Percentiles rank a stretch among this genome's conserved stretches.
Conservation (phyloP, 1,284 basidiomycete species). For the Microbotryomycetes sp. region DNA sequence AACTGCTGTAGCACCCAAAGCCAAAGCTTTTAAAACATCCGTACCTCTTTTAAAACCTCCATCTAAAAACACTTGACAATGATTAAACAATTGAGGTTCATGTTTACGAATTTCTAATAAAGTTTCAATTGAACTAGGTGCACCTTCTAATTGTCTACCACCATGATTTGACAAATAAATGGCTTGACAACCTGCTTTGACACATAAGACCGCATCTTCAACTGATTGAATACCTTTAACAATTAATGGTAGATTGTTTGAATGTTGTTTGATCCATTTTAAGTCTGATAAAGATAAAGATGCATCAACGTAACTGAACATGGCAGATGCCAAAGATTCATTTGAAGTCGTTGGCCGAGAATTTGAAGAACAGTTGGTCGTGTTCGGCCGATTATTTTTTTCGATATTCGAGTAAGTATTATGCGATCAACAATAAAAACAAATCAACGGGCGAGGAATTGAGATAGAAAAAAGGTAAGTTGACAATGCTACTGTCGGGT, state of each 20-base stretch:
- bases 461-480: no score
- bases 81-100: slow-evolving; percentile 65
- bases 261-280: slow-evolving; percentile 44
- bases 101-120: slow-evolving; percentile 53
- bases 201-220: slow-evolving; percentile 62
- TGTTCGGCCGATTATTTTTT: neutral
- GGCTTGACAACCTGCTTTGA: slow-evolving; percentile 47
- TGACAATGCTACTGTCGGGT: neutral
- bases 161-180: slow-evolving; percentile 46
- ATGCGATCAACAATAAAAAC: neutral
- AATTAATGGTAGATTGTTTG: slow-evolving; percentile 45
- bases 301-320: slow-evolving; percentile 33
- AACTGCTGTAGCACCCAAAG: slow-evolving; percentile 81
- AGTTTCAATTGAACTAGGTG: slow-evolving; percentile 31
- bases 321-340: slow-evolving; percentile 16
- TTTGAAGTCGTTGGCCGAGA: neutral
- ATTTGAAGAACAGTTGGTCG: neutral
- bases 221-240: slow-evolving; percentile 50
- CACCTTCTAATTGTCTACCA: slow-evolving; percentile 39
- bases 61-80: slow-evolving; percentile 74
- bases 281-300: slow-evolving; percentile 45
- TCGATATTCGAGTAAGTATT: no score
- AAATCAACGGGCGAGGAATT: neutral
- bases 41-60: slow-evolving; percentile 80
- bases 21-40: slow-evolving; percentile 86